Conservation (phyloP, 192 early-diverging fungal species). For the Coemansia sp. region DNA sequence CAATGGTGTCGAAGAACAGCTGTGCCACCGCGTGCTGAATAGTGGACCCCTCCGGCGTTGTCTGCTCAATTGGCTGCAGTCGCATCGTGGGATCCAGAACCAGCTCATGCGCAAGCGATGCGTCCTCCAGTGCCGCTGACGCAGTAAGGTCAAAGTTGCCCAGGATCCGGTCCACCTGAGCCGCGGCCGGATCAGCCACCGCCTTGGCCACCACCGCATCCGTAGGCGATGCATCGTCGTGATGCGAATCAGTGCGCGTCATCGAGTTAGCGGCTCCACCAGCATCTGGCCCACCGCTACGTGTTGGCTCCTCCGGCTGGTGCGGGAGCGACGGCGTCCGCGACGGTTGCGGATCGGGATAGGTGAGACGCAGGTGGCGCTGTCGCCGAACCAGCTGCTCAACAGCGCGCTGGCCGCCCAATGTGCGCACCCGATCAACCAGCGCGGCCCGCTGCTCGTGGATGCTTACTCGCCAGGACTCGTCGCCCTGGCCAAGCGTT, state of each 20-base stretch:
- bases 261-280: not conserved
- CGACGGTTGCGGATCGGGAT: slow-evolving; percentile 31
- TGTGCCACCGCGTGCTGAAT: slow-evolving; percentile 26
- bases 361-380: slow-evolving; percentile 21
- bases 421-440: slow-evolving; percentile 20
- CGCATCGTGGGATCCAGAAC: slow-evolving; percentile 35
- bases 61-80: slow-evolving; percentile 20
- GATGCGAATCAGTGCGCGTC: slow-evolving; percentile 2
- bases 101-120: slow-evolving; percentile 42
- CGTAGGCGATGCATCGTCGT: slow-evolving; percentile 1
- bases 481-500: slow-evolving; percentile 43
- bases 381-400: slow-evolving; percentile 24
- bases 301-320: not conserved
- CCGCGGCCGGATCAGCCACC: slow-evolving; percentile 21
- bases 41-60: slow-evolving; percentile 13
- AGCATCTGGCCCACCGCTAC: not conserved
- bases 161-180: slow-evolving; percentile 31
- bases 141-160: slow-evolving; percentile 35
- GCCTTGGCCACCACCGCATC: slow-evolving; percentile 25
- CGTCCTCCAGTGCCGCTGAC: slow-evolving; percentile 32
- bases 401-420: slow-evolving; percentile 31
- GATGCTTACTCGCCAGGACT: slow-evolving; percentile 36
- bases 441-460: slow-evolving; percentile 28
- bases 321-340: slow-evolving; percentile 28
- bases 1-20: slow-evolving; percentile 28